A percentile compares a stretch with the other conserved stretches of the same genome.
Conservation (phyloP, 139 green algal genomes). For the Pseudopediastrum boryanum region DNA sequence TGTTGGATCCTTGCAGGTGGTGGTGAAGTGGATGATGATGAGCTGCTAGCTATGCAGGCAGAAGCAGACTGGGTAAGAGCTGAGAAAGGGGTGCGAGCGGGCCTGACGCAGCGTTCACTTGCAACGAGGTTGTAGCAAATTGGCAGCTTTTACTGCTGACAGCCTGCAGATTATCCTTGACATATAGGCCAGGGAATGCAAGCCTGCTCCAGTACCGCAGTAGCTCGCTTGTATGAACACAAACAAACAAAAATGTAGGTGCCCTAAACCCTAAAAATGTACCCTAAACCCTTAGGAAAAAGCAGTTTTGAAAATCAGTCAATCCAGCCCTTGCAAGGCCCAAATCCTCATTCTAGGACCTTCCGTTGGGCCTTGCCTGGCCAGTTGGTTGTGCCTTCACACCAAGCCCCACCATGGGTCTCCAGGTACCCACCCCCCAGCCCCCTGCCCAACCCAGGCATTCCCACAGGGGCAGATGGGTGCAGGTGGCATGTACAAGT, state of each 20-base stretch:
- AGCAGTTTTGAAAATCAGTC: too few relatives aligned
- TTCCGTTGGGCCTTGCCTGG: too few relatives aligned
- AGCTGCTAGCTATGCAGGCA: conserved; percentile 38
- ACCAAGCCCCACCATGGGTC: too few relatives aligned
- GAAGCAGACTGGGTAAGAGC: not conserved
- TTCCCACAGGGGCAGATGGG: not conserved
- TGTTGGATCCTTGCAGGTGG: conserved; percentile 9
- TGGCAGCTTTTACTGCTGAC: not conserved
- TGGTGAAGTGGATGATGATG: conserved; percentile 32
- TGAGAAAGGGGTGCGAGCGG: too few relatives aligned
- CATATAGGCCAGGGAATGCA: not conserved
- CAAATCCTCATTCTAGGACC: too few relatives aligned
- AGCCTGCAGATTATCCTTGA: not conserved
- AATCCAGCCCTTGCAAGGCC: too few relatives aligned
- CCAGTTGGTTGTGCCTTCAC: too few relatives aligned
- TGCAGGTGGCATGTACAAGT: not conserved
- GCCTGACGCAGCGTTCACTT: too few relatives aligned
- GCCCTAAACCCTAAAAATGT: too few relatives aligned
- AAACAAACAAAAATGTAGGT: not conserved
- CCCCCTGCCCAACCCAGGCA: not conserved
- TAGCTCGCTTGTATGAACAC: not conserved
- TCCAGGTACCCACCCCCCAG: too few relatives aligned
- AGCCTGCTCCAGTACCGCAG: not conserved
- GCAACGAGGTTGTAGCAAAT: not conserved
- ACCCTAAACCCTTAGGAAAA: too few relatives aligned